Evolutionary conservation across 2,329 filamentous ascomycete genomes (phyloP).

Genomic region (Penicillium decumbens): DNA sequence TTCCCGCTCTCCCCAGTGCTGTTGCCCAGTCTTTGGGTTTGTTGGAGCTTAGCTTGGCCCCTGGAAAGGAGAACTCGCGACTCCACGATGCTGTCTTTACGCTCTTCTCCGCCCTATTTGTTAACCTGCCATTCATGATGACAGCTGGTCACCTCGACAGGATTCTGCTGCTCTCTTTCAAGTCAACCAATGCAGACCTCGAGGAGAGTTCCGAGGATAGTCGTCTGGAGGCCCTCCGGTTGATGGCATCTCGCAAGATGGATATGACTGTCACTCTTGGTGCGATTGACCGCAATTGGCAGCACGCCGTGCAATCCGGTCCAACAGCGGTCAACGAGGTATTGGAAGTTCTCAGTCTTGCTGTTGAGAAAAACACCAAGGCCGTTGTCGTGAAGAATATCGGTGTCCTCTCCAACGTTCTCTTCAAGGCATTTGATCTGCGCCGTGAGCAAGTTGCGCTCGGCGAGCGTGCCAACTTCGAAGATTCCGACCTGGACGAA

Average conservation of each 20-base stretch:
- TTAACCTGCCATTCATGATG: constrained; percentile 85
- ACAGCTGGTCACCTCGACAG: constrained; percentile 68
- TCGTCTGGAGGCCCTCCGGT: constrained; percentile 64
- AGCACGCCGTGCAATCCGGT: constrained; percentile 58
- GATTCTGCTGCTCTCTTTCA: constrained; percentile 66
- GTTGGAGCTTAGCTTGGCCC: constrained; percentile 59
- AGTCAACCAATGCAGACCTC: constrained; percentile 61
- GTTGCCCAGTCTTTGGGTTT: constrained; percentile 69
- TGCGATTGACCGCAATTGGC: constrained; percentile 69
- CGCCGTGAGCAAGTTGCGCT: constrained; percentile 38
- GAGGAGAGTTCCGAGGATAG: constrained; percentile 60
- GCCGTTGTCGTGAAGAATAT: constrained; percentile 71
- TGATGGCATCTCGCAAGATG: constrained; percentile 67
- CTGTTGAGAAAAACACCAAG: constrained; percentile 75
- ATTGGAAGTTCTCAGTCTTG: constrained; percentile 63
- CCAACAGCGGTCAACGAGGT: constrained; percentile 64
- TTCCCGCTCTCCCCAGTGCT: constrained; percentile 73
- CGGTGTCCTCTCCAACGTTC: constrained; percentile 58
- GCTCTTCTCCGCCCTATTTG: constrained; percentile 71
- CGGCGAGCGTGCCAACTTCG: constrained; percentile 35
- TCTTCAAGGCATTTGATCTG: constrained; percentile 52
- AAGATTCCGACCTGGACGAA: constrained; percentile 48
- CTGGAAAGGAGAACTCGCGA: constrained; percentile 53
- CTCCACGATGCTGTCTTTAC: constrained; percentile 79
- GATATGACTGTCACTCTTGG: constrained; percentile 71